These are phyloP conservation scores for Solanum sejunctum DNA, from an alignment of 257 asterid genomes.

Conservation along the genomic window DNA sequence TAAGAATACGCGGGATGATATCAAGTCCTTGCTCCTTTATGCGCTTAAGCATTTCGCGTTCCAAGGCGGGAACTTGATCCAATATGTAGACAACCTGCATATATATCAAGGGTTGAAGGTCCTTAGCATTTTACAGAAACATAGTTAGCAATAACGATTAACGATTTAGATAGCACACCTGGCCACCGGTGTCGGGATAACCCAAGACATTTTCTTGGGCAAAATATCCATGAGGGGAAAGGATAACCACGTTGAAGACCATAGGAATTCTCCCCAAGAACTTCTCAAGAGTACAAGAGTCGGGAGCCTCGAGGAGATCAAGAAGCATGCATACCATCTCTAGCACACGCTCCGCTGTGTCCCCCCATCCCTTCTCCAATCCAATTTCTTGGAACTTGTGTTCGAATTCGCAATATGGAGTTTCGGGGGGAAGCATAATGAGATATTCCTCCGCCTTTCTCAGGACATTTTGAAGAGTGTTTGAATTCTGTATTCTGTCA, in stretches of 20 bases:
- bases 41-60: slow-evolving; percentile 14
- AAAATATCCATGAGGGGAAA: slow-evolving; percentile 95
- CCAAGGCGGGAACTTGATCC: slow-evolving; percentile 22
- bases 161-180: slow-evolving; percentile 21
- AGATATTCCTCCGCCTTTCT: slow-evolving; percentile 95
- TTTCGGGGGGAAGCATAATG: slow-evolving; percentile 48
- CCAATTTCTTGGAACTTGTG: slow-evolving; percentile 81
- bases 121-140: not conserved
- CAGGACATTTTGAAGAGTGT: slow-evolving; percentile 57
- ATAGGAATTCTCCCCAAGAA: slow-evolving; percentile 83
- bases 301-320: slow-evolving; percentile 91
- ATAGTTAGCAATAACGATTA: not conserved
- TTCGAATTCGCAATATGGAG: slow-evolving; percentile 53
- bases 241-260: slow-evolving; percentile 95
- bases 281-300: slow-evolving; percentile 77
- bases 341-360: slow-evolving; percentile 52
- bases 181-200: slow-evolving; percentile 98
- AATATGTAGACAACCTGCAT: slow-evolving; percentile 15
- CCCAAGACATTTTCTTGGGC: slow-evolving; percentile 98
- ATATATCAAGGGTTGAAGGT: not conserved
- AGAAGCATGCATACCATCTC: slow-evolving; percentile 85
- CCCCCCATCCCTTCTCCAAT: slow-evolving; percentile 97
- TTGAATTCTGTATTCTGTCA: slow-evolving; percentile 49
- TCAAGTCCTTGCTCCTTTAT: slow-evolving; percentile 21
- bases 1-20: slow-evolving; percentile 11